Evolutionary conservation across 2,329 filamentous ascomycete species (phyloP).

Genomic region (Colletotrichum liriopes): DNA sequence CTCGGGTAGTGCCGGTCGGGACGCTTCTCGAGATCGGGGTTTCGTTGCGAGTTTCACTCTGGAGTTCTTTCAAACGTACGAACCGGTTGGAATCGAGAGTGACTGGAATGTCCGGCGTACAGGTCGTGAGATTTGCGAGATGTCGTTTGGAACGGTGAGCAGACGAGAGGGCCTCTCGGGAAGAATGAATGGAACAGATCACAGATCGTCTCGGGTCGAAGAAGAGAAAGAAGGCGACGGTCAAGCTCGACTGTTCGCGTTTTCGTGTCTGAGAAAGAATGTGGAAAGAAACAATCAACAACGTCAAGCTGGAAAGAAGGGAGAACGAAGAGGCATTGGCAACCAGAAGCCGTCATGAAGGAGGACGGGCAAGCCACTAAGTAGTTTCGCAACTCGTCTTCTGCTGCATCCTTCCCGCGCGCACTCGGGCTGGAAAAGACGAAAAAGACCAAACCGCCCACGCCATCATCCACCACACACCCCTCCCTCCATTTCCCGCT

Average conservation of each 20-base stretch:
- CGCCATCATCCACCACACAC: background rate
- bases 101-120: background rate
- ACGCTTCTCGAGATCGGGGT: conserved; percentile 1
- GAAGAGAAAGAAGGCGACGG: conserved; percentile 40
- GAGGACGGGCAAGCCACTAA: conserved; percentile 38
- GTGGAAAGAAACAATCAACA: conserved; percentile 33
- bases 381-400: conserved; percentile 34
- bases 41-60: conserved; percentile 15
- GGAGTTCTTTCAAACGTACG: background rate
- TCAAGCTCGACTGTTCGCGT: conserved; percentile 34
- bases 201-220: conserved; percentile 34
- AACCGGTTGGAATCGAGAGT: conserved; percentile 5
- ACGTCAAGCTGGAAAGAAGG: conserved; percentile 31
- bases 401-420: conserved; percentile 25
- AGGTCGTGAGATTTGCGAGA: background rate
- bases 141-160: conserved; percentile 10
- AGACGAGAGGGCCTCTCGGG: conserved; percentile 3
- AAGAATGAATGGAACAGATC: conserved; percentile 42
- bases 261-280: conserved; percentile 38
- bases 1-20: background rate
- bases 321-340: background rate
- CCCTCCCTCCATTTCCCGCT: background rate
- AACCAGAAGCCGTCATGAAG: background rate
- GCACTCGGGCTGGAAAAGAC: background rate
- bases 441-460: background rate